Base-by-base conservation (phyloP, 2,329 filamentous ascomycete species). In the Botrytis deweyae region DNA sequence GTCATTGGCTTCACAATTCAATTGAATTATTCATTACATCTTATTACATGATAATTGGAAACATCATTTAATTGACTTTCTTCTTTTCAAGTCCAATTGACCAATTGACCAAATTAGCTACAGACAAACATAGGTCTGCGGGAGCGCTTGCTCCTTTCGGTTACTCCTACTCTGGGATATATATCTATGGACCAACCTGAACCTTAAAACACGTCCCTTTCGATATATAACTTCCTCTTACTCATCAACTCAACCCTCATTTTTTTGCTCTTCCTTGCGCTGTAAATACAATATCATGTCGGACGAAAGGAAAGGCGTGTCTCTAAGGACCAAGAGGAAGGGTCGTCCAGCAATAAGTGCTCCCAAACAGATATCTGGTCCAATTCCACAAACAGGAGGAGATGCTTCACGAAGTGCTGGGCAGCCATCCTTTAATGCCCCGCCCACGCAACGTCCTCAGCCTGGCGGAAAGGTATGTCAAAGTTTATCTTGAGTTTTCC, bases 321-420 rank as follows among this genome's bases (percentile, higher is more conserved):
- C 90, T 74, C 86, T 92, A 73, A 86, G 90, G 58, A 90, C 84
- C 73, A 91, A 90, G 82, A 85, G 89, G 78, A 90, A 90, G 80
- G 84, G 82, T 64, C 87, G 89, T n/a, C 88, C 88, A 29, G 84
- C 84, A 73, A 91, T 91, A 80, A 90, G 88, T 80, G 87, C 89
- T 10, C 88, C 89, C 42, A 85, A 86, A 76, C 88, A 91, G 81
- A 91, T 91, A 77, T 91, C 89, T 6, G 86, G 83, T 46, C 89
- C 89, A 33, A 87, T 91, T 76, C 83, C 84, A 22, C 87, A 88
- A 77, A 84, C 88, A 83, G 85, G 81, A 74, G 81, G 83, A 38
- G 80, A 81, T 79, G 71, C 80, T 81, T 81, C 82, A 75, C 82
- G 80, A 71, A 79, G 78, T 46, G 82, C 80, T n/a, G 82, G 80